phyloP scores from a whole-genome alignment of 495 filamentous ascomycete species.

The Astrothelium macrocarpum region DNA sequence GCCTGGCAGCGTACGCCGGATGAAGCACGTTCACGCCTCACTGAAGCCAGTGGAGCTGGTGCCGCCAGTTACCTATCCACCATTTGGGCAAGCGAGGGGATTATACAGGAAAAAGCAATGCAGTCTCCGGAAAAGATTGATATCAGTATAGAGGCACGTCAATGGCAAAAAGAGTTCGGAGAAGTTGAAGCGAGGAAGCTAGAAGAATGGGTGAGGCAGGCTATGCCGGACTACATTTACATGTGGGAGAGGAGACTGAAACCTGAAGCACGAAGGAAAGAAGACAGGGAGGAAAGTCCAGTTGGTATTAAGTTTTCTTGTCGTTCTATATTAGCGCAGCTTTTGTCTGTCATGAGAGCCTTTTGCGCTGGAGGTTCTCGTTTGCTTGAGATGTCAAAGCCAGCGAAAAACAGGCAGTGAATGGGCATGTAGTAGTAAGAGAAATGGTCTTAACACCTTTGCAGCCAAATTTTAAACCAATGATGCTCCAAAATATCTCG shows the following conservation, averaged over 20 bases:
- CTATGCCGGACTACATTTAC: conserved; percentile 42
- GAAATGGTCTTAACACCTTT: background rate
- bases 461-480: background rate
- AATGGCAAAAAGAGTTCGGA: conserved; percentile 42
- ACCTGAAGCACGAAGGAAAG: background rate
- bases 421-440: background rate
- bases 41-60: background rate
- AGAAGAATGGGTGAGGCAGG: conserved; percentile 31
- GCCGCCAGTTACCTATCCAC: conserved; percentile 27
- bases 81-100: conserved; percentile 29
- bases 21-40: conserved; percentile 9
- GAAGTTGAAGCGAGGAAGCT: conserved; percentile 30
- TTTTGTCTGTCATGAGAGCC: background rate
- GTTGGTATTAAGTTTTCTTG: background rate
- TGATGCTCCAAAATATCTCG: too few species aligned
- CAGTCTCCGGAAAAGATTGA: conserved; percentile 24
- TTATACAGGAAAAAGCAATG: conserved; percentile 32
- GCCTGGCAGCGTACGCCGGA: conserved; percentile 30
- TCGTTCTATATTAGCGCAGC: background rate
- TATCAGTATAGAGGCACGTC: conserved; percentile 33
- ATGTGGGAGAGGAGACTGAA: conserved; percentile 32
- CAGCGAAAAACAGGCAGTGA: background rate
- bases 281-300: background rate
- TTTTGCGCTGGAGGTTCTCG: background rate
- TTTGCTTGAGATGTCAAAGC: background rate